A percentile compares a stretch with the other conserved stretches of the same genome.
Evolutionary conservation across 805 yeast genomes (phyloP).

Genomic region (Yarrowia bubula): DNA sequence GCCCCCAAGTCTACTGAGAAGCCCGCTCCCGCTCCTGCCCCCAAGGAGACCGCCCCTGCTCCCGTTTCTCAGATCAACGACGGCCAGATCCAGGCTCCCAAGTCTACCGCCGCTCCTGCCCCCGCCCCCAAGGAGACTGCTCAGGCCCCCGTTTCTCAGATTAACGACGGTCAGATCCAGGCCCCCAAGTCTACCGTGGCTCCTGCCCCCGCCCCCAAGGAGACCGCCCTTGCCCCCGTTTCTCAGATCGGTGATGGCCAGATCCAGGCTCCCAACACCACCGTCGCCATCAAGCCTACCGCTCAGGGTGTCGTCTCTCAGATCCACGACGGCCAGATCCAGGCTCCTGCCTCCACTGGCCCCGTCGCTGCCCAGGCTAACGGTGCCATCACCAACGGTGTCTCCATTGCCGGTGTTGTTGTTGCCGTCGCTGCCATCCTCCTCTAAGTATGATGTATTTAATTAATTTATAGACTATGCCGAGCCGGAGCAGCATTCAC

Average conservation of each 20-base stretch:
- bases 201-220: constrained; percentile 19
- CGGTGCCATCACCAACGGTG: constrained; percentile 17
- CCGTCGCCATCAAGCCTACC: constrained; percentile 12
- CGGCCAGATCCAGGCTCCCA: constrained; percentile 14
- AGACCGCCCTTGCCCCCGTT: constrained; percentile 15
- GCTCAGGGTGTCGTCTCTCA: constrained; percentile 15
- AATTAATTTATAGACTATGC: constrained; percentile 21
- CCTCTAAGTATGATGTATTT: constrained; percentile 20
- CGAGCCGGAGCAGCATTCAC: constrained; percentile 13
- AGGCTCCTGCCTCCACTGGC: constrained; percentile 18
- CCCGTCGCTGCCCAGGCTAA: constrained; percentile 23
- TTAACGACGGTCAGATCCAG: constrained; percentile 25
- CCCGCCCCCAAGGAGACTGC: constrained; percentile 15
- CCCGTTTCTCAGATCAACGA: constrained; percentile 8
- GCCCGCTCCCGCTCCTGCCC: not conserved
- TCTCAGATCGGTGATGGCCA: constrained; percentile 22
- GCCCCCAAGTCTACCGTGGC: constrained; percentile 8
- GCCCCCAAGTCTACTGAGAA: not conserved
- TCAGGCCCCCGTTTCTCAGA: constrained; percentile 19
- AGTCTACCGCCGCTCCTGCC: not conserved
- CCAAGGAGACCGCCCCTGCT: not conserved
- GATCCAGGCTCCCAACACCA: constrained; percentile 26
- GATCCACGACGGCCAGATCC: constrained; percentile 23
- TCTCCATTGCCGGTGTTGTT: constrained; percentile 18
- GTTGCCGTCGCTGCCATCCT: constrained; percentile 22